These are phyloP conservation scores for Saccharomycopsis sp. DNA, from an alignment of 805 yeast species.

Conservation along the genomic window DNA sequence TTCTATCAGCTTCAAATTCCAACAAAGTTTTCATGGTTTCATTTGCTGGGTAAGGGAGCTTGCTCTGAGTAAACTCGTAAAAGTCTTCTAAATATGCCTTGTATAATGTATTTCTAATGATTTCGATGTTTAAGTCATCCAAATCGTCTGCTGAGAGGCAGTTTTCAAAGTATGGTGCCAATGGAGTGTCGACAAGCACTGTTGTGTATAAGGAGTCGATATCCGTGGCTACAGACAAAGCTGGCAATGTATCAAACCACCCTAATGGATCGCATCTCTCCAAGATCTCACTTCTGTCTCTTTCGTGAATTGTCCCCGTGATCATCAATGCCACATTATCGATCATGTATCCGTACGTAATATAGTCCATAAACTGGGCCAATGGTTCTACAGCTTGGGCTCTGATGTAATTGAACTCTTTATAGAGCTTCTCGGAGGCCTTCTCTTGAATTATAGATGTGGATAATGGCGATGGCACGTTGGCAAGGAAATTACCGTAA, in stretches of 20 bases:
- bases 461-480: conserved; percentile 74
- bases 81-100: conserved; percentile 92
- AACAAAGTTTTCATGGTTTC: conserved; percentile 76
- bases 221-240: conserved; percentile 90
- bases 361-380: conserved; percentile 80
- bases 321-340: conserved; percentile 94
- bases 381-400: conserved; percentile 78
- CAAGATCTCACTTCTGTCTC: conserved; percentile 83
- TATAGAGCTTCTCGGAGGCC: conserved; percentile 65
- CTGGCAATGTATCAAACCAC: conserved; percentile 97
- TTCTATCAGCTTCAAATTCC: conserved; percentile 90
- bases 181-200: conserved; percentile 92
- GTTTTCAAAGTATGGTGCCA: conserved; percentile 92
- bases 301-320: conserved; percentile 93
- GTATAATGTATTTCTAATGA: conserved; percentile 84
- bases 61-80: conserved; percentile 50
- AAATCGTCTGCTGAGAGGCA: conserved; percentile 78
- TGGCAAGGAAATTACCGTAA: conserved; percentile 83
- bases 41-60: conserved; percentile 67
- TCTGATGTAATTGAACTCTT: conserved; percentile 79
- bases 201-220: conserved; percentile 88
- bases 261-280: conserved; percentile 95
- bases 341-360: conserved; percentile 96
- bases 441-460: conserved; percentile 82
- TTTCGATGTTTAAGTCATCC: conserved; percentile 93